Percentiles rank a stretch among this genome's conserved stretches.
These are phyloP conservation scores for Pseudozyma sp. DNA, from an alignment of 1,284 basidiomycete species.

Conservation along the genomic window DNA sequence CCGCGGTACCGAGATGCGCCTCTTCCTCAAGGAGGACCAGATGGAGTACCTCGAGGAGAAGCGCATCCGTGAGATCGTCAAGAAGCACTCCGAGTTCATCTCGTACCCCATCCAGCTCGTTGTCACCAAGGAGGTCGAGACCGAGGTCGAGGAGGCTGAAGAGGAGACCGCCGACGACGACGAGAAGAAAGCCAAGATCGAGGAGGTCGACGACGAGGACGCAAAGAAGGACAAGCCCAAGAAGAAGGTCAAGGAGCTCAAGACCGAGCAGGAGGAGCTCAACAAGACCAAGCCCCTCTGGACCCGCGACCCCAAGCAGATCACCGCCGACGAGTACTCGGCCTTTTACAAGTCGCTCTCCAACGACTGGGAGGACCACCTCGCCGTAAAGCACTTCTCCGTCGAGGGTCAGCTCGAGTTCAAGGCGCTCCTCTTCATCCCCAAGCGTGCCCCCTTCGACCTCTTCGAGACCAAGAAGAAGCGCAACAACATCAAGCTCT, in stretches of 20 bases:
- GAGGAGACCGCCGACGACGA: conserved; percentile 75
- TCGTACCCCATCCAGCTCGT: conserved; percentile 99
- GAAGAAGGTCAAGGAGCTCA: conserved; percentile 82
- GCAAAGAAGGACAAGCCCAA: conserved; percentile 80
- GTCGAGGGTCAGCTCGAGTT: conserved; percentile 99
- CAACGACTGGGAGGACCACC: conserved; percentile 99
- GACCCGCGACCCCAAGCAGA: conserved; percentile 95
- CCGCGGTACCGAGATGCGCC: conserved; percentile 93
- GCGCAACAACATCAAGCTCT: conserved; percentile 99
- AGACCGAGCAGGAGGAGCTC: conserved; percentile 89
- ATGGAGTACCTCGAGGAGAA: conserved; percentile 99
- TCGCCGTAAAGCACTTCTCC: conserved; percentile 99
- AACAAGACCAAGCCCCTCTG: conserved; percentile 99
- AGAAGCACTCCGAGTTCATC: conserved; percentile 99
- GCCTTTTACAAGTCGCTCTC: conserved; percentile 99
- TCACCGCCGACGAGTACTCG: conserved; percentile 90
- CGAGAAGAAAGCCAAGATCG: conserved; percentile 78
- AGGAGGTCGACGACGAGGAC: conserved; percentile 83
- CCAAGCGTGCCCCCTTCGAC: conserved; percentile 91
- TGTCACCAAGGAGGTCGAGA: conserved; percentile 98
- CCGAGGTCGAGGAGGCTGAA: conserved; percentile 83
- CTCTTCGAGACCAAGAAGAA: conserved; percentile 99
- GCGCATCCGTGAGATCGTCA: conserved; percentile 98
- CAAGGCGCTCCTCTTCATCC: conserved; percentile 93
- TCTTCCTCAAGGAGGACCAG: conserved; percentile 98